Evolutionary conservation across 2,329 filamentous ascomycete genomes (phyloP).

Genomic region (Verticillium dahliae): DNA sequence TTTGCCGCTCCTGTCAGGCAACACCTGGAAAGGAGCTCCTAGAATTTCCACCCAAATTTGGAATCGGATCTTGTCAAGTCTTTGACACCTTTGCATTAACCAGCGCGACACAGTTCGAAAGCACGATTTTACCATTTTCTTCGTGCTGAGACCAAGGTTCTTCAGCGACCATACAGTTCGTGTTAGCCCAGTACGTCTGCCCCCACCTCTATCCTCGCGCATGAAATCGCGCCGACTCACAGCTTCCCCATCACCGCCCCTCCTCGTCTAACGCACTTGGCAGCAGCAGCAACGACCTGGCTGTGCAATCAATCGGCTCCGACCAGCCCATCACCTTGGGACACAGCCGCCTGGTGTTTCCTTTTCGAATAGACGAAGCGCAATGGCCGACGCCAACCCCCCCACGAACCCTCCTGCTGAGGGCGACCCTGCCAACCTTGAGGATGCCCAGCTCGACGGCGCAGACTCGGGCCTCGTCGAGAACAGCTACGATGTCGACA

Average conservation of each 20-base stretch:
- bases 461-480: slow-evolving; percentile 52
- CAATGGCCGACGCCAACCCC: slow-evolving; percentile 44
- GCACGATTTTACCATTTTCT: background rate
- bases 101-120: background rate
- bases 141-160: too few species aligned
- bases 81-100: background rate
- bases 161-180: background rate
- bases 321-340: slow-evolving; percentile 3
- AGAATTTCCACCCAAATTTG: background rate
- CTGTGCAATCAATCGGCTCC: too few species aligned
- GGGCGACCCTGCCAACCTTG: slow-evolving; percentile 8
- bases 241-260: background rate
- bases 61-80: background rate
- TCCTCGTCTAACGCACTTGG: background rate
- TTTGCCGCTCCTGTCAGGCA: background rate
- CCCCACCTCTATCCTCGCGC: background rate
- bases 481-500: slow-evolving; percentile 80
- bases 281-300: background rate
- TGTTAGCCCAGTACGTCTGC: background rate
- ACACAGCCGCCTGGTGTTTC: too few species aligned
- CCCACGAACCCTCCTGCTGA: slow-evolving; percentile 37
- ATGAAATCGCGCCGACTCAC: background rate
- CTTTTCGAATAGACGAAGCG: background rate
- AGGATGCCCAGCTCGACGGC: slow-evolving; percentile 28
- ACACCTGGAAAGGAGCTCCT: background rate